phyloP scores from a whole-genome alignment of 1,284 basidiomycete genomes.

The Leucoagaricus sp. region DNA sequence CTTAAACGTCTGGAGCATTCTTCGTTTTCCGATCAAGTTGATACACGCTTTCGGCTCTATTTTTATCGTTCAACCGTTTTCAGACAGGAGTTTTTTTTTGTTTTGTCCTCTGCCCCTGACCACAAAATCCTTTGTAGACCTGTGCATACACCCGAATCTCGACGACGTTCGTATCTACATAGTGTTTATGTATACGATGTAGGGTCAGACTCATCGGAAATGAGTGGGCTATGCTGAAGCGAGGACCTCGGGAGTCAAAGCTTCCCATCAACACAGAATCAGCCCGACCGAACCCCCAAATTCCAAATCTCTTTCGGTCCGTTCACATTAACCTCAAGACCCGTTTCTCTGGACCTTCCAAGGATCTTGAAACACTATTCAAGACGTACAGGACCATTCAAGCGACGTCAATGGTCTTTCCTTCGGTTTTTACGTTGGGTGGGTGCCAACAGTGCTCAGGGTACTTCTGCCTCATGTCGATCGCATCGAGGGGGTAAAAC shows the following conservation, averaged over 20 bases:
- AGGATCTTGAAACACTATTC: not conserved
- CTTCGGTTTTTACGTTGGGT: slow-evolving; percentile 9
- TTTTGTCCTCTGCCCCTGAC: no score
- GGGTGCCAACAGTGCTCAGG: slow-evolving; percentile 9
- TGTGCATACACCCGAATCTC: no score
- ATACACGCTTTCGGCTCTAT: not conserved
- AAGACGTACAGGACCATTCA: slow-evolving; percentile 4
- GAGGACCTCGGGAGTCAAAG: not conserved
- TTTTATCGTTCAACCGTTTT: not conserved
- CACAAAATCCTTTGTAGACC: no score
- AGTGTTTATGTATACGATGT: no score
- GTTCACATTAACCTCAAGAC: not conserved
- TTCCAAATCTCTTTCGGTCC: not conserved
- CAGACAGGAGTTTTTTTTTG: not conserved
- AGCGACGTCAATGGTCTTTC: not conserved
- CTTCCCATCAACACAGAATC: not conserved
- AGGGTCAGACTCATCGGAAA: no score
- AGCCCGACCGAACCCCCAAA: not conserved
- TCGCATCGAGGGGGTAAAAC: slow-evolving; percentile 18
- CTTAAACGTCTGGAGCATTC: not conserved
- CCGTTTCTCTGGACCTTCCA: not conserved
- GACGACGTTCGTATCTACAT: no score
- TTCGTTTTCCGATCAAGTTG: not conserved
- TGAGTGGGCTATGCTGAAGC: no score
- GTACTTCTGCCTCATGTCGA: slow-evolving; percentile 22